Conservation (phyloP, 257 asterid species). For the Jacaranda mimosifolia region DNA sequence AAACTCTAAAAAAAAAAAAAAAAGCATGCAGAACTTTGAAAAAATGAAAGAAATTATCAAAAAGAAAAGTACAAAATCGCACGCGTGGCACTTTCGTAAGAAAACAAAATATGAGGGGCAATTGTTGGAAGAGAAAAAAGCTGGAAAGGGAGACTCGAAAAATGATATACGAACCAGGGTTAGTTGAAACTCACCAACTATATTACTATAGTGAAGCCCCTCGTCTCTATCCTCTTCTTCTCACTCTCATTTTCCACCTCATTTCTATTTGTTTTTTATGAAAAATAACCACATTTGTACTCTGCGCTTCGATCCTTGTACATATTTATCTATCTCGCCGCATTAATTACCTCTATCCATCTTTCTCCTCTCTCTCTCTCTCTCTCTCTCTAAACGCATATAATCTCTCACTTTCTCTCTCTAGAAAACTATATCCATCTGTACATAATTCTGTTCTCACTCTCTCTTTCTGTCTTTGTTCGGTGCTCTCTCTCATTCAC, state of each 20-base stretch:
- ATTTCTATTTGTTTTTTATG: conserved; percentile 6
- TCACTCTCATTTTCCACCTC: conserved; percentile 39
- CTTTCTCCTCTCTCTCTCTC: conserved; percentile 36
- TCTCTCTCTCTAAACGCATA: conserved; percentile 43
- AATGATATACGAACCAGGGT: conserved; percentile 33
- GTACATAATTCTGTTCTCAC: conserved; percentile 29
- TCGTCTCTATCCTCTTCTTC: conserved; percentile 47
- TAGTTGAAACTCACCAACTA: conserved; percentile 31
- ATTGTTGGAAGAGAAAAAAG: not conserved
- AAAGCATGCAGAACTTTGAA: too few species aligned
- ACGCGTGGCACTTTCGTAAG: conserved; percentile 37
- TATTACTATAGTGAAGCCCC: conserved; percentile 42
- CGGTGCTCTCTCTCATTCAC: conserved; percentile 32
- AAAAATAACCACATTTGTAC: conserved; percentile 32
- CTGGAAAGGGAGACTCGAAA: conserved; percentile 3
- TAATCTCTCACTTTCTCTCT: conserved; percentile 38
- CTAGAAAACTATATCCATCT: conserved; percentile 42
- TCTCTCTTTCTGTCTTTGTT: conserved; percentile 2
- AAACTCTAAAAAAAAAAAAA: too few species aligned
- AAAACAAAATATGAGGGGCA: conserved; percentile 13
- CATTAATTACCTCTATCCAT: conserved; percentile 35
- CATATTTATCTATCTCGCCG: conserved; percentile 40
- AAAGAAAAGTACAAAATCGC: not conserved
- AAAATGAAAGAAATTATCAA: too few species aligned
- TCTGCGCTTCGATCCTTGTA: conserved; percentile 34